phyloP scores from a whole-genome alignment of 345 rosid species.

The Hibiscus syriacus region DNA sequence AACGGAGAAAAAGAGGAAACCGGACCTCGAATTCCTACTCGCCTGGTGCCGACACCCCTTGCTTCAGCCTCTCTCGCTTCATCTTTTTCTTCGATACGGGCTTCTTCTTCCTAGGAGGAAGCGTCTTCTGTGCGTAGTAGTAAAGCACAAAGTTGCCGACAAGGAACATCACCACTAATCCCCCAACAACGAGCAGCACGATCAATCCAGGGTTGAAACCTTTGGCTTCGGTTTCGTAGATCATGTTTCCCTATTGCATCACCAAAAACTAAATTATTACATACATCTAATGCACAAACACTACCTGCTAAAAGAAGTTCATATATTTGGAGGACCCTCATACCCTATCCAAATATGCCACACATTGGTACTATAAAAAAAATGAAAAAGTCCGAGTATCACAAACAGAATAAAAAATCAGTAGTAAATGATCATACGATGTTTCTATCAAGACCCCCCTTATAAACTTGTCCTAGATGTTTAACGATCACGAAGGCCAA shows the following conservation, averaged over 20 bases:
- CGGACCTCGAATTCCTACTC: slow-evolving; percentile 25
- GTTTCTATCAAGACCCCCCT: neutral
- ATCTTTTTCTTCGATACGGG: slow-evolving; percentile 66
- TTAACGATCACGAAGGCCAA: neutral
- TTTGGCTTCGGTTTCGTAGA: slow-evolving; percentile 24
- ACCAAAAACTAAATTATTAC: neutral
- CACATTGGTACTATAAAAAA: neutral
- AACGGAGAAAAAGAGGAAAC: neutral
- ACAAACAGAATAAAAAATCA: neutral
- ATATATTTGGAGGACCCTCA: neutral
- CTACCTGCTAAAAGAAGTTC: neutral
- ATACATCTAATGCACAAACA: neutral
- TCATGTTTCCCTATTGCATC: slow-evolving; percentile 22
- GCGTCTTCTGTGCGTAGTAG: slow-evolving; percentile 42
- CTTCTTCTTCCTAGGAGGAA: slow-evolving; percentile 53
- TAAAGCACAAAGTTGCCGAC: slow-evolving; percentile 44
- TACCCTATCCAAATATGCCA: neutral
- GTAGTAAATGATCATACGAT: neutral
- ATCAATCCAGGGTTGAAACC: slow-evolving; percentile 61
- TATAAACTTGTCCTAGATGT: neutral
- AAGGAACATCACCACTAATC: slow-evolving; percentile 39
- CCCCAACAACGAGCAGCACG: slow-evolving; percentile 43
- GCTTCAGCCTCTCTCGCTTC: slow-evolving; percentile 54
- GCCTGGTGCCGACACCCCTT: slow-evolving; percentile 70
- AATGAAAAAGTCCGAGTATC: neutral